These are phyloP conservation scores for Pleurotus pulmonarius DNA, from an alignment of 768 basidiomycete genomes.

Conservation along the genomic window DNA sequence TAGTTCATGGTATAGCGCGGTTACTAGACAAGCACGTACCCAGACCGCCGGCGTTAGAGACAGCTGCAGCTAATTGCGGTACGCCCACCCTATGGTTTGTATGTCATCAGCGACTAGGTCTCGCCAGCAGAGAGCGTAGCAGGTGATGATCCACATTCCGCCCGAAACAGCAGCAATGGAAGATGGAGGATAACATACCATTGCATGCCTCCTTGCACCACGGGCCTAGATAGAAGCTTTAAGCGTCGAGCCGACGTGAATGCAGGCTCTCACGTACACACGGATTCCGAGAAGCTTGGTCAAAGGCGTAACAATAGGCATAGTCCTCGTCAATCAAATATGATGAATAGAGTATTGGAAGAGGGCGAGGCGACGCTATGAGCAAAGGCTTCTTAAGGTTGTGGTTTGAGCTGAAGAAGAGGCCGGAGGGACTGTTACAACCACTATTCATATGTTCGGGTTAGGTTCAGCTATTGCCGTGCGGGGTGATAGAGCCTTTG, in stretches of 20 bases:
- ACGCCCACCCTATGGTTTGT: constrained; percentile 63
- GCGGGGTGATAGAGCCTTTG: no score
- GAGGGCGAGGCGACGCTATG: no score
- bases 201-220: constrained; percentile 91
- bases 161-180: neutral
- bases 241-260: neutral
- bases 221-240: constrained; percentile 42
- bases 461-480: no score
- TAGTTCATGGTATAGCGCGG: neutral
- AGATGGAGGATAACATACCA: constrained; percentile 43
- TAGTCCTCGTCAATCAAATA: constrained; percentile 5
- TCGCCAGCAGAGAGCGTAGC: neutral
- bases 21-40: constrained; percentile 34
- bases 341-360: no score
- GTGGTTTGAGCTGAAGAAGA: no score
- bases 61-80: constrained; percentile 69
- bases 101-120: neutral
- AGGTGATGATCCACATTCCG: no score
- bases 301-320: constrained; percentile 50
- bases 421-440: no score
- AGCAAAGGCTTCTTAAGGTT: no score
- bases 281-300: constrained; percentile 65
- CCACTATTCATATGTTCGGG: no score
- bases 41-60: constrained; percentile 80
- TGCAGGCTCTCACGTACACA: constrained; percentile 41